These are phyloP conservation scores for Calonectria naviculata DNA, from an alignment of 2,329 filamentous ascomycete species.

Conservation along the genomic window DNA sequence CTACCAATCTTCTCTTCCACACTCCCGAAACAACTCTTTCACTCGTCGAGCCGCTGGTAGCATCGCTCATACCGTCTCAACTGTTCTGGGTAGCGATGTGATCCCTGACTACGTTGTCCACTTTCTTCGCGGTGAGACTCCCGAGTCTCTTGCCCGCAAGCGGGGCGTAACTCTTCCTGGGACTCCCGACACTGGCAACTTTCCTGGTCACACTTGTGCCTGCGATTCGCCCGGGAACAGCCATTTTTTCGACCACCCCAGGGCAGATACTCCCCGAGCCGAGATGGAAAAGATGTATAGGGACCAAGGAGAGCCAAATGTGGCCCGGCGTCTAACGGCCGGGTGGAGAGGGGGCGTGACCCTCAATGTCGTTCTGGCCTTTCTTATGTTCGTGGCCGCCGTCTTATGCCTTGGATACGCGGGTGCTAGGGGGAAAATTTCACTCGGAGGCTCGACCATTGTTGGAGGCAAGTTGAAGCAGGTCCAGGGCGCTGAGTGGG, in stretches of 20 bases:
- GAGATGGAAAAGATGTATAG: slow-evolving; percentile 41
- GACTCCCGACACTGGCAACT: slow-evolving; percentile 39
- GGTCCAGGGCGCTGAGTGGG: slow-evolving; percentile 51
- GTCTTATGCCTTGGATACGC: slow-evolving; percentile 54
- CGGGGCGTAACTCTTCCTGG: slow-evolving; percentile 41
- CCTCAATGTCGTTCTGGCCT: slow-evolving; percentile 54
- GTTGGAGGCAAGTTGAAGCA: slow-evolving; percentile 51
- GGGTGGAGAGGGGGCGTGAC: slow-evolving; percentile 62
- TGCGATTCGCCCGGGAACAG: slow-evolving; percentile 24
- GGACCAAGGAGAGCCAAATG: slow-evolving; percentile 39
- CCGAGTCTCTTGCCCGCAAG: slow-evolving; percentile 61
- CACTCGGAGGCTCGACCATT: slow-evolving; percentile 50
- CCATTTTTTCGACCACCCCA: slow-evolving; percentile 29
- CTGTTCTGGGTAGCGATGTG: slow-evolving; percentile 54
- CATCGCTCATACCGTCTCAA: slow-evolving; percentile 43
- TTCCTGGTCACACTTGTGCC: slow-evolving; percentile 26
- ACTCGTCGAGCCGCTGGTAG: slow-evolving; percentile 40
- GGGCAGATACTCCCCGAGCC: slow-evolving; percentile 34
- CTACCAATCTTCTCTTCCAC: slow-evolving; percentile 31
- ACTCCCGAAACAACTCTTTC: slow-evolving; percentile 35
- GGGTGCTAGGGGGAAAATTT: slow-evolving; percentile 45
- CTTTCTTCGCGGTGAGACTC: slow-evolving; percentile 66
- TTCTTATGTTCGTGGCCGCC: slow-evolving; percentile 50
- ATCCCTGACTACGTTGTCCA: slow-evolving; percentile 67
- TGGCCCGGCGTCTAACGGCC: slow-evolving; percentile 40